Conservation (phyloP, 2,329 filamentous ascomycete species). For the Trichoderma semiorbis region DNA sequence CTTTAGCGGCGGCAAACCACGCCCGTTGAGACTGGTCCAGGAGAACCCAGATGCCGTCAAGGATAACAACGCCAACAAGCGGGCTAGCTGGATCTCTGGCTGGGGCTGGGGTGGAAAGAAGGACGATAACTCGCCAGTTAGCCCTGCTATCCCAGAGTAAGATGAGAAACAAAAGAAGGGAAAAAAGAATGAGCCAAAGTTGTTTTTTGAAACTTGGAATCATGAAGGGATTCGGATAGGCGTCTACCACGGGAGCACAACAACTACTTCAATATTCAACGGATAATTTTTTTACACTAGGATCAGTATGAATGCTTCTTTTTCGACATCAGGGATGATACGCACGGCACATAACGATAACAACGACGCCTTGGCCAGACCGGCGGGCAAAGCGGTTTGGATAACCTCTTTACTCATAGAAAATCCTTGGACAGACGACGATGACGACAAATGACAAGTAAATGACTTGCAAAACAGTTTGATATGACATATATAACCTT, state of each 20-base stretch:
- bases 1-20: conserved; percentile 66
- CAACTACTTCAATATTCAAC: conserved; percentile 14
- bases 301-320: conserved; percentile 12
- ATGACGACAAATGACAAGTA: conserved; percentile 14
- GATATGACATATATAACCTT: conserved; percentile 11
- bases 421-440: conserved; percentile 11
- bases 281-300: conserved; percentile 11
- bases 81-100: conserved; percentile 61
- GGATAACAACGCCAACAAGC: conserved; percentile 55
- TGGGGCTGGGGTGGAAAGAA: conserved; percentile 52
- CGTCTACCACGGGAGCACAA: conserved; percentile 10
- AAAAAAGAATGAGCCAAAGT: conserved; percentile 6
- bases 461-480: conserved; percentile 11
- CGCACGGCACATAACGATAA: conserved; percentile 13
- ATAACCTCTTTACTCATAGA: not conserved
- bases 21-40: conserved; percentile 82
- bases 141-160: conserved; percentile 36
- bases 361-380: conserved; percentile 10
- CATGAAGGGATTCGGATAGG: not conserved
- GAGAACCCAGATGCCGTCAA: conserved; percentile 59
- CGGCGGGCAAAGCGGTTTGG: conserved; percentile 9
- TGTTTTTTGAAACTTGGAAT: not conserved
- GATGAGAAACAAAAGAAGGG: not conserved
- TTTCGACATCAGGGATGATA: conserved; percentile 11
- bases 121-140: conserved; percentile 40